Base-by-base conservation (phyloP, 768 basidiomycete genomes). In the Rhodotorula graminis region DNA sequence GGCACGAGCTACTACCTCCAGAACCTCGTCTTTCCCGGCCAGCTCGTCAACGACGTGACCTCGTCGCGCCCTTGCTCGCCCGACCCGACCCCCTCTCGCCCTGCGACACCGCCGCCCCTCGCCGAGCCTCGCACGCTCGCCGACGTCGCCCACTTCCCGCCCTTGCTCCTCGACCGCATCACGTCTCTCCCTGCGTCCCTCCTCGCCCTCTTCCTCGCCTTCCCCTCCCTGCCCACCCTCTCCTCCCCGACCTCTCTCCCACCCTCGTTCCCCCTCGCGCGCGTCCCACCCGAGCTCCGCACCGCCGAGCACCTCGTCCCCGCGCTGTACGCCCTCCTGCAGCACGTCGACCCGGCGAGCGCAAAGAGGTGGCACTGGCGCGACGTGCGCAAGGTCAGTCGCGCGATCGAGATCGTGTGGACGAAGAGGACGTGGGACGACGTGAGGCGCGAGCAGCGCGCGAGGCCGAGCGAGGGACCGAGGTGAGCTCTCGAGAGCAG, bases 1-100 rank as follows among this genome's bases (percentile, higher is more conserved):
- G 96, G 96, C 11, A 98, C 96, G 4, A 88, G 92, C 8, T 99
- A 99, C 80, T 99, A 94, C 89, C 90, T 95, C 37, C 95, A 99
- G 78, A 92, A 99, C 80, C 87, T 96, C 52, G 83, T 98, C 21
- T 97, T 98, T 78, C 91, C 93, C 0, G 87, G 89, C 78, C 86
- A 90, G 33, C 83, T 93, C 49, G 82, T 81, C 14, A 79, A 76
- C 10, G 72, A 71, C 33, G 33, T 29, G 33, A 18, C 23, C 37
- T 21, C 59, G 7, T 21, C 59, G 7, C 27, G 12, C 16, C 21
- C n/a, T 49, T 65, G 31, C 57, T 25, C 57, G 64, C 56, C 21
- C 40, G 25, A 52, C 6, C 50, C 50, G 50, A 25, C 50, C 37
- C 25, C 40, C 12, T 2, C 58, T 21, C 61, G 57, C 46, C 10